phyloP scores from a whole-genome alignment of 768 basidiomycete genomes.

The Tulasnella sp. region DNA sequence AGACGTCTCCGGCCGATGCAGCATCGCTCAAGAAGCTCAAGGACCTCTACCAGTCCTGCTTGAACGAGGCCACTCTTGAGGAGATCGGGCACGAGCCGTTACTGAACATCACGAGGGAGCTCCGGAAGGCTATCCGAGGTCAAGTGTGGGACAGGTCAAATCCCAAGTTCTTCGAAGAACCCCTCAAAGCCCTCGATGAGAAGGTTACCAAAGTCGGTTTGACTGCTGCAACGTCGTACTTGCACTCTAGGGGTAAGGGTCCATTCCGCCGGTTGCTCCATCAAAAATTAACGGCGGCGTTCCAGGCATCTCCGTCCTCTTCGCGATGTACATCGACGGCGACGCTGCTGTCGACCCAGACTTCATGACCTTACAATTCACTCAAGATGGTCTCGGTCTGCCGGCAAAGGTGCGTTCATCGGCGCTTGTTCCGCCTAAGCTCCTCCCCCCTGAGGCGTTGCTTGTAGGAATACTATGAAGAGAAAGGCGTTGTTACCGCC shows the following conservation, averaged over 20 bases:
- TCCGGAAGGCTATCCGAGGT: conserved; percentile 59
- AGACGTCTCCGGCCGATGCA: conserved; percentile 45
- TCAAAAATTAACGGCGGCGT: not conserved
- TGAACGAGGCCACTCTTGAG: conserved; percentile 74
- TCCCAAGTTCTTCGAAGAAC: conserved; percentile 14
- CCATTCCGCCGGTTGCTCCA: not conserved
- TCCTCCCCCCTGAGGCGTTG: not conserved
- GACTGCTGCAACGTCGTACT: conserved; percentile 77
- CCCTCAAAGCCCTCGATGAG: not conserved
- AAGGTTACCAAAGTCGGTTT: conserved; percentile 45
- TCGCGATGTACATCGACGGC: conserved; percentile 81
- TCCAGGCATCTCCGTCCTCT: conserved; percentile 70
- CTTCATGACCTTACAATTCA: conserved; percentile 79
- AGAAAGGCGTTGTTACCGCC: conserved; percentile 60
- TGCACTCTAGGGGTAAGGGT: conserved; percentile 75
- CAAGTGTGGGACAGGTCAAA: conserved; percentile 44
- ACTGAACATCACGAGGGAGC: conserved; percentile 56
- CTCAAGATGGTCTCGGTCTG: conserved; percentile 73
- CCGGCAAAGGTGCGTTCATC: conserved; percentile 67
- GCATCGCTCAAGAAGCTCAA: conserved; percentile 62
- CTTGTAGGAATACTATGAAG: conserved; percentile 84
- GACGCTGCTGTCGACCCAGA: conserved; percentile 85
- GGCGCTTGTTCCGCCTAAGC: not conserved
- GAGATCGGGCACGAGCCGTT: conserved; percentile 69
- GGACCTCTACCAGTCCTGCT: conserved; percentile 73